Percentiles rank a stretch among this genome's conserved stretches.
Conservation (phyloP, 2,329 filamentous ascomycete genomes). For the Cladosporium sp. region DNA sequence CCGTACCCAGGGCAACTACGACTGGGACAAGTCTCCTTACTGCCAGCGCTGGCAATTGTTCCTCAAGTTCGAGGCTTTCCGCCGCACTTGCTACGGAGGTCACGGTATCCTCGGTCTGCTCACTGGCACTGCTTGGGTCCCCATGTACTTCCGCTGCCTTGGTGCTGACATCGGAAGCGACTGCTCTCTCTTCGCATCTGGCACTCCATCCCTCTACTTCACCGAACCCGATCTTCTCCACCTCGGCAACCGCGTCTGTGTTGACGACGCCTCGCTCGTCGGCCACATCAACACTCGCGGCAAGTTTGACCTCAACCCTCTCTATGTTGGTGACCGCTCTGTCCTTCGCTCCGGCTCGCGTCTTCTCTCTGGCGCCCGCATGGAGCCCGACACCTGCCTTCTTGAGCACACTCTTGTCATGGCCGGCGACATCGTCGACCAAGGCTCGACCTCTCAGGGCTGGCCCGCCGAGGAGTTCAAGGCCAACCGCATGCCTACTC, state of each 20-base stretch:
- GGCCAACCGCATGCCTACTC: constrained; percentile 26
- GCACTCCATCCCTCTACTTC: constrained; percentile 50
- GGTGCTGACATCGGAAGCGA: constrained; percentile 53
- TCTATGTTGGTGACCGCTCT: constrained; percentile 49
- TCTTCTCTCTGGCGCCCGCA: constrained; percentile 50
- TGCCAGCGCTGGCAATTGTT: constrained; percentile 58
- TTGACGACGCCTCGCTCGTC: constrained; percentile 55
- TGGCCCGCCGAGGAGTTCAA: constrained; percentile 49
- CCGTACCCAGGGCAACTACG: constrained; percentile 50
- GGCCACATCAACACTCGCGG: constrained; percentile 55
- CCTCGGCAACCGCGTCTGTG: constrained; percentile 49
- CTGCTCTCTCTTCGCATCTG: constrained; percentile 54
- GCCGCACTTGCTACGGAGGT: constrained; percentile 48
- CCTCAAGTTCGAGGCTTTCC: constrained; percentile 49
- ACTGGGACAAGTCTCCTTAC: constrained; percentile 54
- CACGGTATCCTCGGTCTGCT: constrained; percentile 51
- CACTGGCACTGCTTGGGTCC: constrained; percentile 51
- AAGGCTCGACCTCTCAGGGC: constrained; percentile 50
- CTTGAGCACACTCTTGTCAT: constrained; percentile 57
- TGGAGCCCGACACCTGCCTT: constrained; percentile 51
- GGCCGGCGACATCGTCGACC: constrained; percentile 53
- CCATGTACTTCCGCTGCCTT: constrained; percentile 51
- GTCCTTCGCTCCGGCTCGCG: constrained; percentile 51
- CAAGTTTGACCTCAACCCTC: constrained; percentile 52
- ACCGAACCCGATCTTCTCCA: constrained; percentile 56